Evolutionary conservation across 1,284 basidiomycete species (phyloP), one percentile per base, ranked within the genome.

Genomic region (Veloboletus limbatus): DNA sequence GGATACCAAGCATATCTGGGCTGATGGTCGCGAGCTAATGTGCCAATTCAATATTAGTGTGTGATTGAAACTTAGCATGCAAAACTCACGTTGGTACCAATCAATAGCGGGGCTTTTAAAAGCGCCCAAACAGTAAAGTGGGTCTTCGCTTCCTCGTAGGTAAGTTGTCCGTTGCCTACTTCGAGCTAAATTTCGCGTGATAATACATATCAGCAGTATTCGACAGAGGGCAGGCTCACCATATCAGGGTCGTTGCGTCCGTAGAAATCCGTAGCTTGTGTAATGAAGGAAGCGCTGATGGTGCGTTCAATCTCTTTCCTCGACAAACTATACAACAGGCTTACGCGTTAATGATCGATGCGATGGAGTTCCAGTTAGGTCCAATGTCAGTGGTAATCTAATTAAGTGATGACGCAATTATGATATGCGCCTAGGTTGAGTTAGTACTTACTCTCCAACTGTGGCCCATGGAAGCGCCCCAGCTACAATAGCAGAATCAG

Each of bases 61-160:
- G 6, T 66, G 65, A 45, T 68, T 57, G 6, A 40, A 6, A 1
- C 4, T 17, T 26, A 25, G 18, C n/a, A 28, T 32, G 21, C 14
- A 31, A 27, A 28, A 43, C 54, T 46, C 40, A 62, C 58, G 10
- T 51, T 37, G 6, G 72, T 75, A 31, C 71, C 73, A 43, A 76
- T 72, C 33, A 78, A 60, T 2, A 77, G 60, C 2, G 79, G 69
- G 6, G 68, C 69, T 52, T 73, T 76, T 67, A 72, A 66, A n/a
- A 75, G 56, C 6, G 73, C 73, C 73, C 74, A 75, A 13, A 71
- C 69, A 1, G 73, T 75, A 54, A 74, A 75, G 51, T 75, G 73
- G 11, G 70, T 67, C 49, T 75, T 74, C 6, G 63, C 53, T 54
- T 74, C 72, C 10, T 75, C 71, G 38, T 61, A 66, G 16, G 66